Conservation (phyloP, 352 stramenopile species). For the Pythium brassicae region DNA sequence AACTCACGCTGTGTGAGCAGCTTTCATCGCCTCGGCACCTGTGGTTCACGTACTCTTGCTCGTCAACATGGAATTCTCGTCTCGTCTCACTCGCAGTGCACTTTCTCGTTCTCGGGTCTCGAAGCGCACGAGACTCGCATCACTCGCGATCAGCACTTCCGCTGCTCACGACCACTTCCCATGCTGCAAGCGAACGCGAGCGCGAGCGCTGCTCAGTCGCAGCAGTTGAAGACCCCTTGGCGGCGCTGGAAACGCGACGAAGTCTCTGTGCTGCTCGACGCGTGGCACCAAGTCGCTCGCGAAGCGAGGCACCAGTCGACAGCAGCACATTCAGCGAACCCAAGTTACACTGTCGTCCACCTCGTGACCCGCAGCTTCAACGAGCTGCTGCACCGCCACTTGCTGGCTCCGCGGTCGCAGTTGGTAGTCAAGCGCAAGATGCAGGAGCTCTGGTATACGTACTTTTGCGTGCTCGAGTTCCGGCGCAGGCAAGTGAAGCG, state of each 20-base stretch:
- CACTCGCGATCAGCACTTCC: too few relatives aligned
- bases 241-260: neutral
- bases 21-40: too few relatives aligned
- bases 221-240: neutral
- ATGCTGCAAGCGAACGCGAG: too few relatives aligned
- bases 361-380: neutral
- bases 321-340: neutral
- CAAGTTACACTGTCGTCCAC: neutral
- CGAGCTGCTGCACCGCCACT: neutral
- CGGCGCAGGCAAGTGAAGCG: neutral
- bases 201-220: too few relatives aligned
- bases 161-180: too few relatives aligned
- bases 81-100: too few relatives aligned
- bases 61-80: too few relatives aligned
- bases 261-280: neutral
- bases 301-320: neutral
- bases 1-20: too few relatives aligned
- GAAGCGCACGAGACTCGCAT: too few relatives aligned
- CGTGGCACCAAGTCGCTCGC: too few relatives aligned
- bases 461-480: neutral
- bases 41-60: too few relatives aligned
- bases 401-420: neutral
- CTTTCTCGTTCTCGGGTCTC: too few relatives aligned
- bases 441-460: constrained; percentile 2
- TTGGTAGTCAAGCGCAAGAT: neutral